A percentile compares a stretch with the other conserved stretches of the same genome.
These are phyloP conservation scores for Aspergillus vadensis DNA, from an alignment of 2,329 filamentous ascomycete genomes.

Conservation along the genomic window DNA sequence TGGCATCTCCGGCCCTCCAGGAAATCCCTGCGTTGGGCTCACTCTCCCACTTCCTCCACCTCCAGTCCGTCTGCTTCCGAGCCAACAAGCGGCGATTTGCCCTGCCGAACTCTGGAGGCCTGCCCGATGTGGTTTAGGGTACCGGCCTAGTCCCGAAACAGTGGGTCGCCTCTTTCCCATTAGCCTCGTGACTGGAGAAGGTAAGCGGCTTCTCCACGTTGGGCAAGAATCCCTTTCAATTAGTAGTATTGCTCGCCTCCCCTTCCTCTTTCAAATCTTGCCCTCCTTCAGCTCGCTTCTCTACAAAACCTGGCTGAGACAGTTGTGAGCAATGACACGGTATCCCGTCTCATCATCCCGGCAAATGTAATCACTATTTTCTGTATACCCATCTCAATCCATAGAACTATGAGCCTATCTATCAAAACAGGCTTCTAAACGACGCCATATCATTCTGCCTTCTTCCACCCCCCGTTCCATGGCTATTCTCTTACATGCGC, in stretches of 20 bases:
- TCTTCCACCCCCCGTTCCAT: not conserved
- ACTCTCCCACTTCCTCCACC: not conserved
- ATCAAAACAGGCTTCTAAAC: not conserved
- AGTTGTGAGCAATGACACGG: too few relatives aligned
- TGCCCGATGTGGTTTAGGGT: not conserved
- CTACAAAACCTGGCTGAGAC: too few relatives aligned
- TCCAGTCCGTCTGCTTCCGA: conserved; percentile 5
- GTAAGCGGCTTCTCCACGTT: conserved; percentile 1
- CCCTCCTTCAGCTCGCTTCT: not conserved
- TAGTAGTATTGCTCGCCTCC: not conserved
- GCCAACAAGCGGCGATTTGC: conserved; percentile 1
- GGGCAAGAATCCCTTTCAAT: conserved; percentile 7
- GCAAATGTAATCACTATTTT: too few relatives aligned
- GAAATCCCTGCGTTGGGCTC: not conserved
- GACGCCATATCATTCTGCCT: not conserved
- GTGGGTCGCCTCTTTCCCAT: not conserved
- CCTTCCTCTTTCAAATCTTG: not conserved
- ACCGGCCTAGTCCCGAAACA: not conserved
- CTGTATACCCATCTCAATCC: too few relatives aligned
- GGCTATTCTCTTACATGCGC: not conserved
- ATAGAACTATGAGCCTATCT: too few relatives aligned
- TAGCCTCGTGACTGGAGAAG: not conserved
- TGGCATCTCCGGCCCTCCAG: conserved; percentile 4
- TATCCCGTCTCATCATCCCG: too few relatives aligned
- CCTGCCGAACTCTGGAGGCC: conserved; percentile 15